Base-by-base conservation (phyloP, 148 eudicot genomes). In the Diospyros lotus region DNA sequence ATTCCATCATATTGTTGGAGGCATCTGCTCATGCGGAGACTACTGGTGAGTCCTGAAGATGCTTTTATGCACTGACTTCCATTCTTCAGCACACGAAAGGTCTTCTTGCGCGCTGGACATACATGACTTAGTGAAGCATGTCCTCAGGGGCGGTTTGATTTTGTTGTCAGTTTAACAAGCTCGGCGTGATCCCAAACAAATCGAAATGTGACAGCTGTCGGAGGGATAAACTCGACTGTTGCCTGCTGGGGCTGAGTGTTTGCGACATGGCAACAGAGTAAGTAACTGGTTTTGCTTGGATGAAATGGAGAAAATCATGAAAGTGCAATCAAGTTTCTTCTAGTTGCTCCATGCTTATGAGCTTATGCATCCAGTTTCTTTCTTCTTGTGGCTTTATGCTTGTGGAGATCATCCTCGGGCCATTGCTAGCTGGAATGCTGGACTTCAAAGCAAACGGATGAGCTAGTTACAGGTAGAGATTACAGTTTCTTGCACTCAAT, bases 11-110 rank as follows among this genome's bases (percentile, higher is more conserved):
- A 82, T 90, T 51, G 76, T 80, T 46, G 80, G 73, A 51, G 97
- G 97, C 8, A 76, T 78, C 15, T 93, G 97, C 71, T 88, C 93
- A 64, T 93, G 97, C 74, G 87, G 86, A 73, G 90, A 90, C 71
- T 89, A 89, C 68, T 90, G 95, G 95, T 93, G 84, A 89, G 77
- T 11, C 77, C 59, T 17, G 0, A 9, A 5, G 11, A 7, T 72
- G 28, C 56, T 58, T 17, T 17, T 1, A 59, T 7, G 48, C 51
- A 48, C 55, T 14, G 9, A 14, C 56, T 18, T 1, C 55, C 4
- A 13, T 46, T 67, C 8, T 68, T 68, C 15, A 12, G 58, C 2
- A 1, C 28, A 51, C n/a, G 8, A 28, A 4, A 4, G 43, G 58
- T 28, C 50, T 3, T 28, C 38, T 51, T 28, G 17, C 11, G 8